Evolutionary conservation across 2,329 filamentous ascomycete genomes (phyloP).

Genomic region (Leptographium procerum): DNA sequence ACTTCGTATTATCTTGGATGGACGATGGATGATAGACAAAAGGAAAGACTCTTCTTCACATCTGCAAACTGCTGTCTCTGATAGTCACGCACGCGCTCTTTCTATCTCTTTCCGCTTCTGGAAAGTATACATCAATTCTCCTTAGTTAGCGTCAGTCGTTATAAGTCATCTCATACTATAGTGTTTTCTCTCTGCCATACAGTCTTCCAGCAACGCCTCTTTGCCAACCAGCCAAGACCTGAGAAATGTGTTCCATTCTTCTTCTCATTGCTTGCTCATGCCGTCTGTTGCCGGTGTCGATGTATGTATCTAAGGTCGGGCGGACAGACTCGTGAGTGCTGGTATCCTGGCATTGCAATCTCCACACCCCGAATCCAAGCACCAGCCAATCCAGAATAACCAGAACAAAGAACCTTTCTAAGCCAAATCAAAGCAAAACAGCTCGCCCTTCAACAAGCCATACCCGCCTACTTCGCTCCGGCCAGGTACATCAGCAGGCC

Average conservation of each 20-base stretch:
- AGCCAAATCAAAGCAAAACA: not conserved
- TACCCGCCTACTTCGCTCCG: constrained; percentile 24
- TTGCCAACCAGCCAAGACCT: too few relatives aligned
- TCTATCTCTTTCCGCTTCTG: too few relatives aligned
- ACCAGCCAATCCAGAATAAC: not conserved
- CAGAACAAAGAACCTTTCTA: not conserved
- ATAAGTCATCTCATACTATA: not conserved
- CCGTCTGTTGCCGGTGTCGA: too few relatives aligned
- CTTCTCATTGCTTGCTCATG: not conserved
- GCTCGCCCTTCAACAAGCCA: too few relatives aligned
- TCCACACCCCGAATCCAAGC: too few relatives aligned
- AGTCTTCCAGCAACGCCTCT: not conserved
- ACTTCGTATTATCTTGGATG: not conserved
- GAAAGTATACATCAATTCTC: too few relatives aligned
- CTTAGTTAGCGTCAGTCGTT: not conserved
- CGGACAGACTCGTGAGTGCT: too few relatives aligned
- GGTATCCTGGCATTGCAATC: too few relatives aligned
- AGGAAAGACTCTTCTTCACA: not conserved
- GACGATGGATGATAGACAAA: not conserved
- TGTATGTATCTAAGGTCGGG: too few relatives aligned
- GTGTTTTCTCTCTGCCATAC: not conserved
- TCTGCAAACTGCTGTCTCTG: too few relatives aligned
- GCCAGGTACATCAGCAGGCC: constrained; percentile 46
- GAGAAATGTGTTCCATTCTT: too few relatives aligned
- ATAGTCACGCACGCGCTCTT: too few relatives aligned